A percentile compares a stretch with the other conserved stretches of the same genome.
Evolutionary conservation across 441 rosid genomes (phyloP).

Genomic region (Iberis amara): DNA sequence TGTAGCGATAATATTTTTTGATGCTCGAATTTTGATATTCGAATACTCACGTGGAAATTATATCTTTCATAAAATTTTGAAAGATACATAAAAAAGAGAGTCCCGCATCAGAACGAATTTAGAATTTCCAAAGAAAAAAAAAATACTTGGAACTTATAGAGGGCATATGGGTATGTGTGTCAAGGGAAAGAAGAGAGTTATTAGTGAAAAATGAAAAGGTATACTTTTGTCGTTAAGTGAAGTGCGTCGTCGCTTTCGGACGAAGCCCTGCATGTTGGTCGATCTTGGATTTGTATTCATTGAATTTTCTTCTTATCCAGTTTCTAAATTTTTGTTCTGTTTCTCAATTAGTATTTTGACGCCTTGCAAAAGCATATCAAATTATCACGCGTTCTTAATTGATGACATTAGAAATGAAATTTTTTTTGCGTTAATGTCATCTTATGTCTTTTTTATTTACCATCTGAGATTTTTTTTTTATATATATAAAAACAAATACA

Average conservation of each 20-base stretch:
- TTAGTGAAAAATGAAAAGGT: neutral
- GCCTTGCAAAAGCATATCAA: neutral
- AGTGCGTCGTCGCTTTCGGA: conserved; percentile 31
- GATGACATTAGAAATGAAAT: too few species aligned
- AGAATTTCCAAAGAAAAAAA: neutral
- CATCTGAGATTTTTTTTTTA: too few species aligned
- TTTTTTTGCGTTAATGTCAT: too few species aligned
- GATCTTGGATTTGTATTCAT: conserved; percentile 25
- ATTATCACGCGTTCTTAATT: too few species aligned
- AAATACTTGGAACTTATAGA: neutral
- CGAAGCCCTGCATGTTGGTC: conserved; percentile 27
- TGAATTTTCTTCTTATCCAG: conserved; percentile 11
- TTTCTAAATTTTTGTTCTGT: neutral
- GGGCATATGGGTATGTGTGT: neutral
- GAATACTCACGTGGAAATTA: conserved; percentile 1
- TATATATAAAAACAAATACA: too few species aligned
- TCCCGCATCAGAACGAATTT: neutral
- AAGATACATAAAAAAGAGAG: neutral
- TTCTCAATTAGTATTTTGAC: neutral
- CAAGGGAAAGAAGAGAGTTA: neutral
- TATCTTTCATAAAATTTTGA: neutral
- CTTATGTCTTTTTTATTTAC: too few species aligned
- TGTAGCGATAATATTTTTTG: neutral
- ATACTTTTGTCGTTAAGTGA: conserved; percentile 23
- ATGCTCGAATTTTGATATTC: conserved; percentile 21